Evolutionary conservation across 2,329 filamentous ascomycete genomes (phyloP), one percentile per base, ranked within the genome.

Genomic region (Aureobasidium pullulans): DNA sequence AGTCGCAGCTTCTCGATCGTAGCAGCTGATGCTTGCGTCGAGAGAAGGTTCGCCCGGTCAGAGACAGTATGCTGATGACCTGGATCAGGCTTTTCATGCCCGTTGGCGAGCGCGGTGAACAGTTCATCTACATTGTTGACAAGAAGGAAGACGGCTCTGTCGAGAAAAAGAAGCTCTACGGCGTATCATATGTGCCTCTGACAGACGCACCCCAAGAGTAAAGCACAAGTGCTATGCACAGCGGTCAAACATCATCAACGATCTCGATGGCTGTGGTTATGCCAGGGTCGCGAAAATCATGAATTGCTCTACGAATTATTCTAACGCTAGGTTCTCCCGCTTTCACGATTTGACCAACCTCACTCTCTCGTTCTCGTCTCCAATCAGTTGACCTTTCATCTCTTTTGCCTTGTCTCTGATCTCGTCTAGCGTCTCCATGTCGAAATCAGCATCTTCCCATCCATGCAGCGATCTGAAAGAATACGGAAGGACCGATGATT

Each of bases 171-270:
- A 84, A 78, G 72, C 66, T 86, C 63, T 89, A 86, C 71, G 86
- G 84, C 0, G 89, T 93, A 43, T 76, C 84, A 64, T 93, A 93
- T 75, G 89, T 93, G 61, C 87, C 87, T 4, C 73, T 92, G 73
- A 90, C 87, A 4, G 86, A 91, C 75, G 81, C 86, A 23, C 86
- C 86, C 9, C 67, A 39, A 36, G 64, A 62, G 32, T 64, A 32
- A 61, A n/a, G 16, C 6, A 56, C 11, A 10, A 7, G n/a, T 10
- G 2, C 28, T 49, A 5, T 10, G n/a, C 37, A 32, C 28, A 7
- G 13, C 7, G 4, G 28, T 4, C 9, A 23, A 8, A 28, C 36
- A 40, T 7, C 15, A 4, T 11, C 34, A 42, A 15, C 16, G 7
- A 23, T 4, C n/a, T 10, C 7, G 4, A 10, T 4, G 16, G 28